Conservation (phyloP, 1,284 basidiomycete species). For the Irpex lacteus region DNA sequence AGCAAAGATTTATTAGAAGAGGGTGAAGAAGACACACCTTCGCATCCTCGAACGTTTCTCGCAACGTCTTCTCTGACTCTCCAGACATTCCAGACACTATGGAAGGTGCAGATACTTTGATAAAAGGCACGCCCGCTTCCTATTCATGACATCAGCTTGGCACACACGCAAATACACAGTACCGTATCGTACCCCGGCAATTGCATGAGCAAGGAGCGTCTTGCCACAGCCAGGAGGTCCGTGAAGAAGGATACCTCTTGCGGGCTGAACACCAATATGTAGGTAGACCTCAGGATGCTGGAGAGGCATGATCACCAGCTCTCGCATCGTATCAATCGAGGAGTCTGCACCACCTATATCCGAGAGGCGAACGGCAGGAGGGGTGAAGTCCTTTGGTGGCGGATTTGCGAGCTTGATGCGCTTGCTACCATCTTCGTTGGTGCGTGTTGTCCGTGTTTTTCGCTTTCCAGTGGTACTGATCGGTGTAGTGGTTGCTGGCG, state of each 20-base stretch:
- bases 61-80: conserved; percentile 93
- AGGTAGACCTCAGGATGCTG: conserved; percentile 95
- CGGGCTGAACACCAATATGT: conserved; percentile 90
- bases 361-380: conserved; percentile 71
- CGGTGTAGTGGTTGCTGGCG: conserved; percentile 26
- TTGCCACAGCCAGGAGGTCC: conserved; percentile 98
- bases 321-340: conserved; percentile 91
- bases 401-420: conserved; percentile 39
- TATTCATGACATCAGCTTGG: conserved; percentile 30
- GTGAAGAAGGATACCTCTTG: conserved; percentile 91
- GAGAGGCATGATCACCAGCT: conserved; percentile 93
- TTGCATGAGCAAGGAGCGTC: conserved; percentile 87
- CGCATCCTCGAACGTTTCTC: conserved; percentile 96
- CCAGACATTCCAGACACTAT: conserved; percentile 98
- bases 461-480: conserved; percentile 38
- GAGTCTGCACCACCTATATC: conserved; percentile 87
- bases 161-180: background rate
- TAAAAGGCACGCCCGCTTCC: conserved; percentile 92
- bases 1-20: background rate
- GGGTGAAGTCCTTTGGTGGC: conserved; percentile 53
- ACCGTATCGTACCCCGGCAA: conserved; percentile 71
- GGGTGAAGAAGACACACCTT: conserved; percentile 52
- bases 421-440: conserved; percentile 52
- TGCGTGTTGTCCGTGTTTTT: conserved; percentile 51
- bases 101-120: conserved; percentile 90